These are phyloP conservation scores for Candida sanyiensis DNA, from an alignment of 805 yeast species.

Conservation along the genomic window DNA sequence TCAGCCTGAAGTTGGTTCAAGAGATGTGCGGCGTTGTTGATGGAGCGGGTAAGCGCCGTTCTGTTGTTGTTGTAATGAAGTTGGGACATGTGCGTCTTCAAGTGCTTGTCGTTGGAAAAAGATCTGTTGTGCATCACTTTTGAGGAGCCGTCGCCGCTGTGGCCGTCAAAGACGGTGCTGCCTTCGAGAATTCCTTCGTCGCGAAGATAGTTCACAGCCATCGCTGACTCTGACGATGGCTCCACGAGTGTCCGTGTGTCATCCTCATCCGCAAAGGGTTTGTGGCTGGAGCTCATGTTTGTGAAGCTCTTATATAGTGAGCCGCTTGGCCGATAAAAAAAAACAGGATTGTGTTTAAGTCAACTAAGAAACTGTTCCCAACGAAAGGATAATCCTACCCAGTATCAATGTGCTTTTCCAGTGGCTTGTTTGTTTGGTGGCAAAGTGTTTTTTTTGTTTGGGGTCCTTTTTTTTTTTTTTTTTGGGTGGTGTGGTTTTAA, in stretches of 20 bases:
- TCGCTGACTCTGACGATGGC: constrained; percentile 11
- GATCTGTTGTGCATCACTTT: constrained; percentile 18
- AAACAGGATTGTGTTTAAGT: no score
- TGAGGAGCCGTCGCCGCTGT: constrained; percentile 8
- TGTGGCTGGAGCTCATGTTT: no score
- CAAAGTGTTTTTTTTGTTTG: no score
- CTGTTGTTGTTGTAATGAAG: constrained; percentile 71
- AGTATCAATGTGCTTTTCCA: no score
- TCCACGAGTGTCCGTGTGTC: constrained; percentile 18
- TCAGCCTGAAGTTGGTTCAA: constrained; percentile 48
- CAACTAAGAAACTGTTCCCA: no score
- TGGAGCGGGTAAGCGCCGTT: constrained; percentile 55
- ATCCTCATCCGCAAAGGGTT: constrained; percentile 11
- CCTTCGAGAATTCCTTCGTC: constrained; percentile 25
- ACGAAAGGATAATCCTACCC: no score
- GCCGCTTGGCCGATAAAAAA: no score
- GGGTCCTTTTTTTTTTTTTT: no score
- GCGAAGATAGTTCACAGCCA: constrained; percentile 20
- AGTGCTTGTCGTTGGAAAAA: constrained; percentile 28
- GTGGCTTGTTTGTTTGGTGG: no score
- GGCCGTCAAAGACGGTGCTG: constrained; percentile 23
- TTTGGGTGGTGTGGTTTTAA: no score
- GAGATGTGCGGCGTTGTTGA: constrained; percentile 46
- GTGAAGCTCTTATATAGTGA: no score
- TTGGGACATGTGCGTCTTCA: constrained; percentile 60